Percentiles rank a stretch among this genome's conserved stretches.
Evolutionary conservation across 78 protist species (phyloP).

Genomic region (Dictyostelium intermedium): DNA sequence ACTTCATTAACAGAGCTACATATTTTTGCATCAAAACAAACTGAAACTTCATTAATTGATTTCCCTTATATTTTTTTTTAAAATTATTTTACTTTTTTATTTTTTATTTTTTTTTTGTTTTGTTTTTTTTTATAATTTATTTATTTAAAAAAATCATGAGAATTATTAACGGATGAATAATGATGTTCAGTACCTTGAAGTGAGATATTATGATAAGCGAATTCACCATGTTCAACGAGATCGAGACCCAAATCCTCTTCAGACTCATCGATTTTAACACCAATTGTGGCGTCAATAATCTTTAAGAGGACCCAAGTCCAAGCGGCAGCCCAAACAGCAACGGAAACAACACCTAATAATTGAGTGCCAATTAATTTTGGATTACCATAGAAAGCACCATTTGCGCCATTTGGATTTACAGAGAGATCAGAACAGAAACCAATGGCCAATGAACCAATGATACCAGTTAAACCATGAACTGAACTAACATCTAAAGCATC

Average conservation of each 20-base stretch:
- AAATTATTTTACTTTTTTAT: background rate
- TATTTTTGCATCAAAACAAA: no score
- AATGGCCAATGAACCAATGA: conserved; percentile 78
- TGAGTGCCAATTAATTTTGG: conserved; percentile 63
- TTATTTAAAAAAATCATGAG: conserved; percentile 22
- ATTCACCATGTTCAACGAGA: conserved; percentile 78
- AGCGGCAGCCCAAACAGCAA: conserved; percentile 74
- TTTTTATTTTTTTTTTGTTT: background rate
- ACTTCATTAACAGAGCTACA: no score
- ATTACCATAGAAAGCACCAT: conserved; percentile 73
- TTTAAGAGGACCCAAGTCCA: conserved; percentile 22
- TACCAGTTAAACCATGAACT: conserved; percentile 87
- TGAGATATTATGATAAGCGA: conserved; percentile 55
- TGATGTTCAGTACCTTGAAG: conserved; percentile 19
- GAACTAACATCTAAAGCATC: conserved; percentile 87
- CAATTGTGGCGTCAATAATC: conserved; percentile 18
- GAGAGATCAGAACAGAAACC: conserved; percentile 64
- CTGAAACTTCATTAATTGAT: no score
- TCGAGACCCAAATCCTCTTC: conserved; percentile 78
- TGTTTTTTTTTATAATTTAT: no score
- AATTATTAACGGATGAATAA: background rate
- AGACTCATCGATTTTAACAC: conserved; percentile 35
- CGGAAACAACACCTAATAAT: conserved; percentile 56
- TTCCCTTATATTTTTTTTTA: no score
- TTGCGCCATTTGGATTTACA: conserved; percentile 55